phyloP scores from a whole-genome alignment of 495 filamentous ascomycete genomes.

The Viridothelium virens region DNA sequence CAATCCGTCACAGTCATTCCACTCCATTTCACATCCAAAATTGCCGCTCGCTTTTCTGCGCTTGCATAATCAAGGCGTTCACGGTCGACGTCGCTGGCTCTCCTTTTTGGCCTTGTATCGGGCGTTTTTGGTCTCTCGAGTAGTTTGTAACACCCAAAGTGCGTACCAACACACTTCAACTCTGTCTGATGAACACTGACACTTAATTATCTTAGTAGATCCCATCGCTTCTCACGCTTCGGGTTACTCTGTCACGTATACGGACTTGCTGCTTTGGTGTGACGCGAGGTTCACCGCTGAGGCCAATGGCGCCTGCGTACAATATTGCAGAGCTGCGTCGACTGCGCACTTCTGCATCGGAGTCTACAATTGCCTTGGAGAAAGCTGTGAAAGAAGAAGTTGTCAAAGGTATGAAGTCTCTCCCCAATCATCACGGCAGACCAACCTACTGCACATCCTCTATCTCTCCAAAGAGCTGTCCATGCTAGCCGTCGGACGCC shows the following conservation, averaged over 20 bases:
- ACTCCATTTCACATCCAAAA: conserved; percentile 10
- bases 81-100: not conserved
- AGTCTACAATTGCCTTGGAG: conserved; percentile 37
- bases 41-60: not conserved
- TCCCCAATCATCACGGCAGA: not conserved
- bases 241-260: too few relatives aligned
- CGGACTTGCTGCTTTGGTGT: too few relatives aligned
- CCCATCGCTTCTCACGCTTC: too few relatives aligned
- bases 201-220: not conserved
- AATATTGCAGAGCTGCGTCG: conserved; percentile 31
- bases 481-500: too few relatives aligned
- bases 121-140: conserved; percentile 10
- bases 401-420: conserved; percentile 42
- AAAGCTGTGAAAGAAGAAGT: conserved; percentile 70
- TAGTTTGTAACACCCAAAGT: conserved; percentile 8
- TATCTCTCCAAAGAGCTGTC: not conserved
- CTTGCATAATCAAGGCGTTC: conserved; percentile 5
- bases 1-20: conserved; percentile 12
- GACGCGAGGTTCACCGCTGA: not conserved
- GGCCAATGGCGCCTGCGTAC: conserved; percentile 22
- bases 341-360: conserved; percentile 30
- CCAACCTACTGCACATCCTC: not conserved
- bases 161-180: not conserved
- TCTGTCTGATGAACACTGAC: not conserved
- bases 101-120: not conserved